phyloP scores from a whole-genome alignment of 306 rosid species.

The Begonia loranthoides region DNA sequence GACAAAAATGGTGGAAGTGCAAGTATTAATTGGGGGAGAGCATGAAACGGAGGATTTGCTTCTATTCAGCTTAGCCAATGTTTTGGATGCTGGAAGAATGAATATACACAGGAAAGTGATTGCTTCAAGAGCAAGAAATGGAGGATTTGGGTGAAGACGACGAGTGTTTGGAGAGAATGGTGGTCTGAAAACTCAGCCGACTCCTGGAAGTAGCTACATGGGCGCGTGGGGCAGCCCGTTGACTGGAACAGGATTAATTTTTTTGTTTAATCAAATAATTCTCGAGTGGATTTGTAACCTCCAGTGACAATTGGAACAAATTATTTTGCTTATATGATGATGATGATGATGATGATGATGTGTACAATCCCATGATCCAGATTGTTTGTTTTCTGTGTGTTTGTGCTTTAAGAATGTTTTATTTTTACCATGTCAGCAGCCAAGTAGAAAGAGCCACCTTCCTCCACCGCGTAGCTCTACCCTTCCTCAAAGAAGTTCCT shows the following conservation, averaged over 20 bases:
- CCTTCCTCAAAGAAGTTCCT: too few relatives aligned
- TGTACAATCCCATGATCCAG: not conserved
- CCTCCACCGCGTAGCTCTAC: too few relatives aligned
- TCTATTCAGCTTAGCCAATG: not conserved
- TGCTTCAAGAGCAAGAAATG: not conserved
- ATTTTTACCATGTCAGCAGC: too few relatives aligned
- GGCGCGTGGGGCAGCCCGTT: not conserved
- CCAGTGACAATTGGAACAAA: not conserved
- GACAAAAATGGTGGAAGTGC: not conserved
- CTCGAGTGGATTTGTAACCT: not conserved
- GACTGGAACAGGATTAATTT: not conserved
- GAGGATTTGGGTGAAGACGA: not conserved
- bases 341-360: too few relatives aligned
- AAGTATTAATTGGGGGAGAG: not conserved
- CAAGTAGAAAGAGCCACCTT: too few relatives aligned
- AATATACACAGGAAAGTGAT: not conserved
- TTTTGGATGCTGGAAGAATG: not conserved
- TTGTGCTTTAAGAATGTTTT: too few relatives aligned
- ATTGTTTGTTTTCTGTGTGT: too few relatives aligned
- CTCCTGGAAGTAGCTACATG: not conserved
- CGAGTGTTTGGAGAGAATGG: not conserved
- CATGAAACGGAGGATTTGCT: not conserved
- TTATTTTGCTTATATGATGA: not conserved
- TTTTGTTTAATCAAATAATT: not conserved
- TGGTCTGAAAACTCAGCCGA: not conserved